phyloP scores from a whole-genome alignment of 2,329 filamentous ascomycete species.

The Cladosporium sp. region DNA sequence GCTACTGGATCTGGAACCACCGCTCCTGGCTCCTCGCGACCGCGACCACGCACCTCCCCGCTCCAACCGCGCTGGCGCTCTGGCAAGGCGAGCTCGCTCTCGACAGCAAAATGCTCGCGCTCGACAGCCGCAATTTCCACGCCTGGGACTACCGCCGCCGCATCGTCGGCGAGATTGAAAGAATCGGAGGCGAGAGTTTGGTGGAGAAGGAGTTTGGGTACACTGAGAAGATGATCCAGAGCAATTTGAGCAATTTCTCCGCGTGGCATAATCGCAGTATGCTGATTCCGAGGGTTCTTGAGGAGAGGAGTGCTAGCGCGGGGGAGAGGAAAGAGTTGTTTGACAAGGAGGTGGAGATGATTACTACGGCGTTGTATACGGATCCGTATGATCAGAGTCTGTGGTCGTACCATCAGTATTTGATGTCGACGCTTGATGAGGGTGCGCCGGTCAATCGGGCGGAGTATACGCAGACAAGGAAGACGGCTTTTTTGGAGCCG shows the following conservation, averaged over 20 bases:
- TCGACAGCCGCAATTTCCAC: slow-evolving; percentile 90
- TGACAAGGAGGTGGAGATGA: slow-evolving; percentile 72
- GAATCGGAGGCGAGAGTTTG: slow-evolving; percentile 52
- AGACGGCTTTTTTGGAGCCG: slow-evolving; percentile 60
- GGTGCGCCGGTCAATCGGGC: slow-evolving; percentile 44
- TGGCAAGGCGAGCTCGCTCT: slow-evolving; percentile 85
- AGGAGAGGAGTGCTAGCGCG: slow-evolving; percentile 67
- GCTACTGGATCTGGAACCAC: slow-evolving; percentile 99
- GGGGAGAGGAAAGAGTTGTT: slow-evolving; percentile 67
- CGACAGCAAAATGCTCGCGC: slow-evolving; percentile 81
- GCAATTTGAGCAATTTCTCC: slow-evolving; percentile 92
- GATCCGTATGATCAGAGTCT: slow-evolving; percentile 93
- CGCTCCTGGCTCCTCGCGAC: slow-evolving; percentile 80
- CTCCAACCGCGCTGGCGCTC: slow-evolving; percentile 58
- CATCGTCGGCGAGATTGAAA: slow-evolving; percentile 75
- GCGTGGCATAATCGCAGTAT: slow-evolving; percentile 92
- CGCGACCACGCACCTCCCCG: slow-evolving; percentile 64
- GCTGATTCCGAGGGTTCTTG: slow-evolving; percentile 73
- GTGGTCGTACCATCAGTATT: slow-evolving; percentile 94
- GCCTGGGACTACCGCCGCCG: slow-evolving; percentile 89
- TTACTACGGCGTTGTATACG: slow-evolving; percentile 77
- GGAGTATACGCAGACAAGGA: neutral
- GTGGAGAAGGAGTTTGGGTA: slow-evolving; percentile 82
- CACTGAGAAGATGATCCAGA: slow-evolving; percentile 81
- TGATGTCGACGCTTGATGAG: slow-evolving; percentile 67